Evolutionary conservation across 2,329 filamentous ascomycete species (phyloP), one percentile per base, ranked within the genome.

Genomic region (Amauroascus verrucosus): DNA sequence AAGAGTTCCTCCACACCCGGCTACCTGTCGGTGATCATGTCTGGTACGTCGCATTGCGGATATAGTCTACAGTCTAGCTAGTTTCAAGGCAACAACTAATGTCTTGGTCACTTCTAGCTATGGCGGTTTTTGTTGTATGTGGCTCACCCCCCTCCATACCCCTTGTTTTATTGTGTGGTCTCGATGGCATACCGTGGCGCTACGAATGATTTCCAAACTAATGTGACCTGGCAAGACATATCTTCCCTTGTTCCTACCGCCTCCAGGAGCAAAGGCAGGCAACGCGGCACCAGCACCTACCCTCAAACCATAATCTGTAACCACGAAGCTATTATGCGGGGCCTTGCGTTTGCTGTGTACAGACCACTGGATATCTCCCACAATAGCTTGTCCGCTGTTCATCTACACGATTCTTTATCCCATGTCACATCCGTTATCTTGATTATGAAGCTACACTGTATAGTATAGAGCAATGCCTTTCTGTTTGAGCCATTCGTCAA

Each of bases 1-100:
- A 83, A 81, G 67, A 83, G 72, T 55, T 72, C 80, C 24, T 72
- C 76, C 44, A 90, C 87, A 4, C 88, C 90, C 1, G 80, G 76
- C 50, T 82, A 81, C 66, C 84, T 93, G 70, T 83, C 82, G 53
- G 82, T 93, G 53, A 78, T 83, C 69, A 93, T 94, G 86, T 82
- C 86, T 18, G 64, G 85, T 88, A 75, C 63, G 83, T 78, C 40
- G 22, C n/a, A 51, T 28, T 28, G 18, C 37, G 20, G 33, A 35
- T 35, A 6, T 3, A 6, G 3, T n/a, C 33, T 35, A 3, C 11
- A n/a, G 11, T 11, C 14, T 35, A 16, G 20, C 5, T 13, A 43
- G n/a, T n/a, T n/a, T n/a, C n/a, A 30, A 44, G 13, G 11, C 2
- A 18, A 7, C 33, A 2, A 37, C 45, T 37, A 9, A 26, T 41